Percentiles rank a stretch among this genome's conserved stretches.
Evolutionary conservation across 2,329 filamentous ascomycete genomes (phyloP).

Genomic region (Penicillium sp.): DNA sequence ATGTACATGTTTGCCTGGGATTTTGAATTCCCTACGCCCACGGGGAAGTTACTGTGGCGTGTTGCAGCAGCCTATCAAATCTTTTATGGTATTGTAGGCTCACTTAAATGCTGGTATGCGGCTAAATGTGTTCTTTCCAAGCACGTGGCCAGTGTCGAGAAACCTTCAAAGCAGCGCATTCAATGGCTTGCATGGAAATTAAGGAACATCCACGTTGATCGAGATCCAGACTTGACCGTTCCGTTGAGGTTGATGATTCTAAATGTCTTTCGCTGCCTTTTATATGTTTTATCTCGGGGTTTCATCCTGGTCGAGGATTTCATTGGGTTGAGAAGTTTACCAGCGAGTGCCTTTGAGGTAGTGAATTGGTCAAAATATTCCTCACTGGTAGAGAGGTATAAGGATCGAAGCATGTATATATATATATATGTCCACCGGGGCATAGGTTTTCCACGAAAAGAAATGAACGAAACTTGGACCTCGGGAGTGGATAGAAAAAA

Average conservation of each 20-base stretch:
- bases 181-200: constrained; percentile 4
- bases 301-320: constrained; percentile 6
- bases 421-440: no score
- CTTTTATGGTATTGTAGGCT: background rate
- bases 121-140: background rate
- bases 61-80: background rate
- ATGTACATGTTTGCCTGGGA: constrained; percentile 6
- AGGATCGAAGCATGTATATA: no score
- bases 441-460: no score
- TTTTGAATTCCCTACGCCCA: constrained; percentile 1
- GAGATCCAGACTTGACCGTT: constrained; percentile 7
- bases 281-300: background rate
- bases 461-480: no score
- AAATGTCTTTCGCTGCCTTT: background rate
- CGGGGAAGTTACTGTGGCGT: constrained; percentile 7
- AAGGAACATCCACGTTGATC: constrained; percentile 7
- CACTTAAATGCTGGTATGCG: background rate
- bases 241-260: background rate
- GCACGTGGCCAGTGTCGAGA: background rate
- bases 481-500: no score
- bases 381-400: background rate
- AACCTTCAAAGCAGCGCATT: background rate
- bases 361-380: constrained; percentile 1
- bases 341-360: constrained; percentile 4
- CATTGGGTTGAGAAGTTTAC: constrained; percentile 5